Conservation (phyloP, 352 stramenopile species). For the Blastocystis sp. region DNA sequence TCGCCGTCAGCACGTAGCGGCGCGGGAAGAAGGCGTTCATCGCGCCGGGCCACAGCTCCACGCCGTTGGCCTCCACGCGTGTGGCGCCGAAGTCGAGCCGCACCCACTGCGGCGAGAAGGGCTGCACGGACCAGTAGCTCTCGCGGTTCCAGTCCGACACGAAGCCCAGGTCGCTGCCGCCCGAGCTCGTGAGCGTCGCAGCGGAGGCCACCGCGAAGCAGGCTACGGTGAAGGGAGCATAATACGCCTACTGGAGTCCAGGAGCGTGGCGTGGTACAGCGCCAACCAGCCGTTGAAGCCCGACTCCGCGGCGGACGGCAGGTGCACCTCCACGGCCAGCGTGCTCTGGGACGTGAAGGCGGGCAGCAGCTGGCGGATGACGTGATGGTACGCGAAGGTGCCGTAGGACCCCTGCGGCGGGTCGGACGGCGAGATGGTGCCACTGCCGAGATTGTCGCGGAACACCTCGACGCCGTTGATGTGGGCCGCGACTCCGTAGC, state of each 20-base stretch:
- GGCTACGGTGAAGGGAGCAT: not conserved
- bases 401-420: not conserved
- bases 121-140: not conserved
- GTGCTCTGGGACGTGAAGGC: not conserved
- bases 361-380: not conserved
- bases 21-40: not conserved
- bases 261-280: not conserved
- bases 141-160: not conserved
- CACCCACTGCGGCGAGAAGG: not conserved
- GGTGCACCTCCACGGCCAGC: not conserved
- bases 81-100: not conserved
- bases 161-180: not conserved
- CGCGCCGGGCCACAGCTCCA: not conserved
- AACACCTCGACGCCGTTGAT: not conserved
- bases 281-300: not conserved
- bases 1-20: not conserved
- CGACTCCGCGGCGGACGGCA: not conserved
- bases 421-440: not conserved
- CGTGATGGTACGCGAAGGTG: not conserved
- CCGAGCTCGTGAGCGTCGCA: not conserved
- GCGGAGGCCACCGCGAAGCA: not conserved
- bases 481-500: not conserved
- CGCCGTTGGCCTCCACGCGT: not conserved
- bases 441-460: not conserved
- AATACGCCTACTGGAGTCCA: not conserved